Conservation (phyloP, 495 filamentous ascomycete genomes). For the Talaromyces borbonicus region DNA sequence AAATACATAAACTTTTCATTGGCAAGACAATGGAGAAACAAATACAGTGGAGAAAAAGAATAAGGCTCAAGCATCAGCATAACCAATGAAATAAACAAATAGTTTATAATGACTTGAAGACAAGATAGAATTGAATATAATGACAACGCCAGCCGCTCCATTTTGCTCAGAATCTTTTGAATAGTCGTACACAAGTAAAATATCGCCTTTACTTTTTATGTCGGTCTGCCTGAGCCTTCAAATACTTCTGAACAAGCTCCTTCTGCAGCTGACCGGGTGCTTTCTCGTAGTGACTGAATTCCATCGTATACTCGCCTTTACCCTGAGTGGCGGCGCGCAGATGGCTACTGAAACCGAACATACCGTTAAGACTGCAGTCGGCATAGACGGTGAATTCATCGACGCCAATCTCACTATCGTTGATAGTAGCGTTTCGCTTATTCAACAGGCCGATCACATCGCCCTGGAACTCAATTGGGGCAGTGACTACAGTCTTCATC, state of each 20-base stretch:
- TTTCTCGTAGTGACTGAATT: conserved; percentile 90
- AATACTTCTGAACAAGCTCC: conserved; percentile 78
- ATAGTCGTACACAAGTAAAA: too few relatives aligned
- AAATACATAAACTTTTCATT: too few relatives aligned
- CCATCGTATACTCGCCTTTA: conserved; percentile 98
- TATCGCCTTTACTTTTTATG: conserved; percentile 63
- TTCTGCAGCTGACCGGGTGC: conserved; percentile 87
- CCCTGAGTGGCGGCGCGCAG: conserved; percentile 92
- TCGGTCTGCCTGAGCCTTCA: conserved; percentile 73
- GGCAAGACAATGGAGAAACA: too few relatives aligned
- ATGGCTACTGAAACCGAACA: conserved; percentile 94
- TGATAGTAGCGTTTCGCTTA: conserved; percentile 91
- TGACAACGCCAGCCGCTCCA: too few relatives aligned
- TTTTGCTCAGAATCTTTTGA: too few relatives aligned
- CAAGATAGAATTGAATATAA: too few relatives aligned
- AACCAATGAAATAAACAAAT: too few relatives aligned
- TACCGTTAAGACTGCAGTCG: conserved; percentile 85
- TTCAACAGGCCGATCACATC: conserved; percentile 90
- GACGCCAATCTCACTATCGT: conserved; percentile 86
- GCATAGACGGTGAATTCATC: conserved; percentile 95
- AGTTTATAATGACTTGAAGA: too few relatives aligned
- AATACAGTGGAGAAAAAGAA: too few relatives aligned
- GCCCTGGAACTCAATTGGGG: conserved; percentile 96
- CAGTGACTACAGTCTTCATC: conserved; percentile 96
- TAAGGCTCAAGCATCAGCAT: too few relatives aligned